These are phyloP conservation scores for Punica granatum DNA, from an alignment of 345 rosid species.

Conservation along the genomic window DNA sequence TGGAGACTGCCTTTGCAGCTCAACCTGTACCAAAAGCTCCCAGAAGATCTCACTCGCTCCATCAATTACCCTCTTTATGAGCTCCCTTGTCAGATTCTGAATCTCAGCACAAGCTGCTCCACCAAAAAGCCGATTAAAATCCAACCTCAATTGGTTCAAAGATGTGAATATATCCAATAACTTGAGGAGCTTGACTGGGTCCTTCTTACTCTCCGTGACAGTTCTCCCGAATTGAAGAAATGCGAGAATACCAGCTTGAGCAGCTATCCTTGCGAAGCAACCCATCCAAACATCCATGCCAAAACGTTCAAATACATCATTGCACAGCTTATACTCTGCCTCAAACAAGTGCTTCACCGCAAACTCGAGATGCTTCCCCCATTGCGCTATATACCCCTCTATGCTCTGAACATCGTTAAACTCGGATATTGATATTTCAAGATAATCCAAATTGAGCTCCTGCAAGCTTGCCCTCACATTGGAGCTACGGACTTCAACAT, in stretches of 20 bases:
- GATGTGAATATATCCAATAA: slow-evolving; percentile 81
- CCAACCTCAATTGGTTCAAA: slow-evolving; percentile 74
- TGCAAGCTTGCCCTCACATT: slow-evolving; percentile 89
- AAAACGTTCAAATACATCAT: slow-evolving; percentile 84
- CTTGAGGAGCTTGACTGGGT: slow-evolving; percentile 88
- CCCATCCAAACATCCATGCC: slow-evolving; percentile 90
- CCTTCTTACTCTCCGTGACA: slow-evolving; percentile 85
- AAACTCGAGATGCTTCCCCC: slow-evolving; percentile 98
- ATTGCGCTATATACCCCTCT: slow-evolving; percentile 72
- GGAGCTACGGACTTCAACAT: slow-evolving; percentile 77
- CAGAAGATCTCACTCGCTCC: slow-evolving; percentile 94
- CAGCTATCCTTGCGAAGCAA: slow-evolving; percentile 93
- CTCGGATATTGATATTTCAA: slow-evolving; percentile 79
- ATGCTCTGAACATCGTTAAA: slow-evolving; percentile 88
- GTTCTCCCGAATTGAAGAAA: slow-evolving; percentile 95
- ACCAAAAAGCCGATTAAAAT: slow-evolving; percentile 95
- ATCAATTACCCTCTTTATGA: slow-evolving; percentile 73
- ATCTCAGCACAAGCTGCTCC: slow-evolving; percentile 88
- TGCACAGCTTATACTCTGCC: slow-evolving; percentile 90
- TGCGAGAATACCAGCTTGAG: slow-evolving; percentile 89
- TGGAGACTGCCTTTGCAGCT: slow-evolving; percentile 66
- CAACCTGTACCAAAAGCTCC: slow-evolving; percentile 89
- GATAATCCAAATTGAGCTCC: slow-evolving; percentile 89
- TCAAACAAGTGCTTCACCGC: slow-evolving; percentile 97
- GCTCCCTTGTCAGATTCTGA: slow-evolving; percentile 91